Evolutionary conservation across 2,329 filamentous ascomycete species (phyloP).

Genomic region (Colletotrichum sp.): DNA sequence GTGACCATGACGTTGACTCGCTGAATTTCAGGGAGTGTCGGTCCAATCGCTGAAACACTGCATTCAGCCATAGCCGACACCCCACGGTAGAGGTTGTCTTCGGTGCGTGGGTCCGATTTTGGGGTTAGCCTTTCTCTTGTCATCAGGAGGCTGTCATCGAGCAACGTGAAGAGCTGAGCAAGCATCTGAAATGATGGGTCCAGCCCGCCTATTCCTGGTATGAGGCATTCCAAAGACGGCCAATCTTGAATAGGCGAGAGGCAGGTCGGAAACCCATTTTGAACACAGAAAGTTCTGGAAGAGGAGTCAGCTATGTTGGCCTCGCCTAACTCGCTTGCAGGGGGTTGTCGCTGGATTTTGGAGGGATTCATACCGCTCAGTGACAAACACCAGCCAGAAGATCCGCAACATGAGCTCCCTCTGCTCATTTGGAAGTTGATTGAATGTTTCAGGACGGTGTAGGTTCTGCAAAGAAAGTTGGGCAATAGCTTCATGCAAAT

Average conservation of each 20-base stretch:
- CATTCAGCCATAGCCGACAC: not conserved
- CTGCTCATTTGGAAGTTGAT: not conserved
- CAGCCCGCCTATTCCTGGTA: not conserved
- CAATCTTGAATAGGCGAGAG: not conserved
- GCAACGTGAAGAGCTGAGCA: not conserved
- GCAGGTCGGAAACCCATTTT: not conserved
- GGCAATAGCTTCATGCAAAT: not conserved
- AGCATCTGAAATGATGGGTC: not conserved
- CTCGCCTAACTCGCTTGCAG: not conserved
- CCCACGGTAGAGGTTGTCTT: not conserved
- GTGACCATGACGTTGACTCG: conserved; percentile 31
- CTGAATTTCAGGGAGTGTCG: conserved; percentile 26
- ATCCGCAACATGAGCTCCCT: not conserved
- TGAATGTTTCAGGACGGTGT: not conserved
- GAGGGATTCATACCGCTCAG: not conserved
- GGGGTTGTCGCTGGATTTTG: rapidly evolving
- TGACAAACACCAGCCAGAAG: not conserved
- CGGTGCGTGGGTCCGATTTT: not conserved
- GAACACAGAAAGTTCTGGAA: not conserved
- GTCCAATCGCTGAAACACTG: conserved; percentile 18
- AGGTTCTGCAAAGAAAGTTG: not conserved
- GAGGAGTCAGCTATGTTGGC: not conserved
- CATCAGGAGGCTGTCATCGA: not conserved
- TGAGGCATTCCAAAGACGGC: not conserved
- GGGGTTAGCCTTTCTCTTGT: not conserved